Conservation (phyloP, 2,329 filamentous ascomycete species). For the Purpureocillium lavendulum region DNA sequence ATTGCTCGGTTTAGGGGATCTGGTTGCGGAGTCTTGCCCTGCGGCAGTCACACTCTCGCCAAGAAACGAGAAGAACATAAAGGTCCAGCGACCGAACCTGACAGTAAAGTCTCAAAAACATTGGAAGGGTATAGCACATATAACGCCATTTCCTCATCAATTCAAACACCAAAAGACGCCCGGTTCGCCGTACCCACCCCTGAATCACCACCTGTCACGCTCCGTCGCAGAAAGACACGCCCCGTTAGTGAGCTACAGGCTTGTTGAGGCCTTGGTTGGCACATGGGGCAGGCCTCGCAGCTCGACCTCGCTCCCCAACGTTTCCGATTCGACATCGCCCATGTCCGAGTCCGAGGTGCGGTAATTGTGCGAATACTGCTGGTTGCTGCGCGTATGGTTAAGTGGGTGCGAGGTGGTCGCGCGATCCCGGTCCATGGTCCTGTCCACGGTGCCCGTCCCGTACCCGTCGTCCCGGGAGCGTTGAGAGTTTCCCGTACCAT, state of each 20-base stretch:
- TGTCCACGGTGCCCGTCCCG: constrained; percentile 1
- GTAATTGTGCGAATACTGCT: not conserved
- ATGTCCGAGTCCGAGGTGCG: constrained; percentile 11
- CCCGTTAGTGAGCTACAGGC: constrained; percentile 6
- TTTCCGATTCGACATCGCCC: constrained; percentile 20
- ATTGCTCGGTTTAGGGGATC: not conserved
- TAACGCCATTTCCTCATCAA: no score
- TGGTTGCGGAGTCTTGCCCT: no score
- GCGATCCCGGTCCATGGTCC: constrained; percentile 4
- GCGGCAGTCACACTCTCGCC: no score
- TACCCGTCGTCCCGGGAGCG: not conserved
- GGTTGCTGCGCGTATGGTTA: not conserved
- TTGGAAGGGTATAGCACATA: no score
- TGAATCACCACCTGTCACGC: no score
- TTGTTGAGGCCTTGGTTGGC: constrained; percentile 15
- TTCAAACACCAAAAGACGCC: no score
- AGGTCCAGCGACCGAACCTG: no score
- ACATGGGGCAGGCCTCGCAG: constrained; percentile 18
- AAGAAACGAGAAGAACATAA: no score
- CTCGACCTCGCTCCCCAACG: constrained; percentile 23
- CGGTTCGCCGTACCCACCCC: no score
- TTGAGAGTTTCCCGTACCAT: not conserved
- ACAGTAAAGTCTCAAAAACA: no score
- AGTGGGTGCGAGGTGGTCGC: not conserved
- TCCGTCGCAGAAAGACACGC: no score